Evolutionary conservation across 2,329 filamentous ascomycete species (phyloP).

Genomic region (Grosmannia clavigera): DNA sequence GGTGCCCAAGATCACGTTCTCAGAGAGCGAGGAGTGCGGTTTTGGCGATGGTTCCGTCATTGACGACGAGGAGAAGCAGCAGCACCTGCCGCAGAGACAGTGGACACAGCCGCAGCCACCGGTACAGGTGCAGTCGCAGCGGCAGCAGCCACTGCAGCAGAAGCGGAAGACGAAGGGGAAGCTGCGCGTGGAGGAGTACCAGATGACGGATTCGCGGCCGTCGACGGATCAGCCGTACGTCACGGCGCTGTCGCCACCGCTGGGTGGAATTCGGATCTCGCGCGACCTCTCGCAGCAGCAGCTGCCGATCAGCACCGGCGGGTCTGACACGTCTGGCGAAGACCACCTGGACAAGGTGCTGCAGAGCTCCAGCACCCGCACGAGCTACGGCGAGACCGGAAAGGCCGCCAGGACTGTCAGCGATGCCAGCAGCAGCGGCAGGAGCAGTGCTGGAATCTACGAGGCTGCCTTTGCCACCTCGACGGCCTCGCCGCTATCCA

Average conservation of each 20-base stretch:
- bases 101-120: neutral
- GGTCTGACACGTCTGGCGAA: neutral
- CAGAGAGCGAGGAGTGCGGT: conserved; percentile 18
- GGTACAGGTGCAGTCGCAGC: neutral
- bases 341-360: neutral
- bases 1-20: conserved; percentile 16
- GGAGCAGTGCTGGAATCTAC: neutral
- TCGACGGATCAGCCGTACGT: neutral
- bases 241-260: neutral
- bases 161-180: neutral
- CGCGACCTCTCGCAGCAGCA: neutral
- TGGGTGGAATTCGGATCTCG: neutral
- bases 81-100: neutral
- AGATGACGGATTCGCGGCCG: neutral
- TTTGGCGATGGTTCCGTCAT: neutral
- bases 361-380: neutral
- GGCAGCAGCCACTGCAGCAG: neutral
- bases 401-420: neutral
- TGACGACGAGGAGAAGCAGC: conserved; percentile 5
- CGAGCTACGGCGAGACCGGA: neutral
- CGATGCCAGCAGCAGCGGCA: neutral
- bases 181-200: neutral
- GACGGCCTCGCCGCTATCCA: neutral
- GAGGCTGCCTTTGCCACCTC: neutral
- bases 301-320: neutral